These are phyloP conservation scores for Aspergillus hortae DNA, from an alignment of 2,329 filamentous ascomycete genomes.

Conservation along the genomic window DNA sequence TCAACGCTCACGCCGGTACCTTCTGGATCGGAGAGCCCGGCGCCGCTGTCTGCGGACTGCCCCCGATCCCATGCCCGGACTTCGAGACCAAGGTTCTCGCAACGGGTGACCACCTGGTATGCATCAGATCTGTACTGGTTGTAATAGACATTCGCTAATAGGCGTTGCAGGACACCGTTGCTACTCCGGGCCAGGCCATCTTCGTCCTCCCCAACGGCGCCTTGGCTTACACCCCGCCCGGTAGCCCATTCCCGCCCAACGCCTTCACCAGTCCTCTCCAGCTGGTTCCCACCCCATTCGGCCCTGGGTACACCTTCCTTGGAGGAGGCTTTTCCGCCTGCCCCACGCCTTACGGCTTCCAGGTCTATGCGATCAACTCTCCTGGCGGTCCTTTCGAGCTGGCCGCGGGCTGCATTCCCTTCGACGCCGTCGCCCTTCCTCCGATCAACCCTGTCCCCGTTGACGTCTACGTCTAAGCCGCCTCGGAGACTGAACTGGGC, in stretches of 20 bases:
- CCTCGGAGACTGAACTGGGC: neutral
- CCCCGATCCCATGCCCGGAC: neutral
- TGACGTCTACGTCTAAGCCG: neutral
- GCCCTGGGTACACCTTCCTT: neutral
- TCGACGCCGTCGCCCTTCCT: neutral
- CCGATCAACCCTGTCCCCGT: neutral
- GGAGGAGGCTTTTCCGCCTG: neutral
- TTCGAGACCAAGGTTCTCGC: neutral
- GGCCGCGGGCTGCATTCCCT: neutral
- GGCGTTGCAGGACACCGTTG: neutral
- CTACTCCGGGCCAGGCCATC: neutral
- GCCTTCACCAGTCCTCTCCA: neutral
- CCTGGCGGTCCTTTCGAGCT: neutral
- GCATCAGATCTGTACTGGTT: too few relatives aligned
- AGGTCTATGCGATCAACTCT: slow-evolving; percentile 38
- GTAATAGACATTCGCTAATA: neutral
- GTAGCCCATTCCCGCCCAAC: neutral
- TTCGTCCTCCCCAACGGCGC: neutral
- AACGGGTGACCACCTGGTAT: neutral
- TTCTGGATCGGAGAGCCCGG: neutral
- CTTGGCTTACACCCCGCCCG: neutral
- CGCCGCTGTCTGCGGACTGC: neutral
- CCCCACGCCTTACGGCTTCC: slow-evolving; percentile 26
- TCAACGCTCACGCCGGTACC: neutral
- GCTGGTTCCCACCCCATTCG: neutral